Evolutionary conservation across 768 basidiomycete species (phyloP).

Genomic region (Artomyces pyxidatus): DNA sequence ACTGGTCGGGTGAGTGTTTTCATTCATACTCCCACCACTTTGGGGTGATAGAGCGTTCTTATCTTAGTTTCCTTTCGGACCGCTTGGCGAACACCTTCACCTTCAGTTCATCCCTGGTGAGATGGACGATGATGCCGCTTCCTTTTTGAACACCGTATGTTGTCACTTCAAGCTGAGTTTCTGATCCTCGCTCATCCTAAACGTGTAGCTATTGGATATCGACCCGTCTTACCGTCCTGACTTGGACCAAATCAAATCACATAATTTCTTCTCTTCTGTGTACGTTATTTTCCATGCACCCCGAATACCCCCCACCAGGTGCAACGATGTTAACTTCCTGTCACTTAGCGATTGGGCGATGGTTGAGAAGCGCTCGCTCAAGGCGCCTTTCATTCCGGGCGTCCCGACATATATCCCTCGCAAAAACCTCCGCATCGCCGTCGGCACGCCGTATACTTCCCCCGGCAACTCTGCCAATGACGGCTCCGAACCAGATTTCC

Average conservation of each 20-base stretch:
- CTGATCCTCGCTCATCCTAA: neutral
- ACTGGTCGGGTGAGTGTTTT: conserved; percentile 12
- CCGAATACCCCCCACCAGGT: too few relatives aligned
- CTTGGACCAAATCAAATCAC: conserved; percentile 10
- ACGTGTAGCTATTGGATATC: conserved; percentile 6
- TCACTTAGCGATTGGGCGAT: conserved; percentile 8
- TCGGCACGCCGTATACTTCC: conserved; percentile 9
- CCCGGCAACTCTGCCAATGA: too few relatives aligned
- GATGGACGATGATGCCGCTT: conserved; percentile 11
- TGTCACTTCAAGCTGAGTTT: too few relatives aligned
- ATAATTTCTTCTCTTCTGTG: conserved; percentile 12
- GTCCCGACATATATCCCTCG: neutral
- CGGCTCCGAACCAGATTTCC: too few relatives aligned
- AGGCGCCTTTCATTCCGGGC: conserved; percentile 7
- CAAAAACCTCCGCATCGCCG: conserved; percentile 8
- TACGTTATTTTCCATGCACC: neutral
- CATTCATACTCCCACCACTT: too few relatives aligned
- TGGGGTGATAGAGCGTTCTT: neutral
- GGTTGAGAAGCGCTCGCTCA: conserved; percentile 1
- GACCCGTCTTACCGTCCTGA: conserved; percentile 7
- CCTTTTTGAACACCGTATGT: conserved; percentile 6
- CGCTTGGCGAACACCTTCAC: conserved; percentile 7
- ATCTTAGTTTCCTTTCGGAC: conserved; percentile 14
- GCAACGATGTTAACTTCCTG: too few relatives aligned
- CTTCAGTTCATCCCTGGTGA: conserved; percentile 9